Evolutionary conservation across 108 stramenopile species (phyloP), one percentile per base, ranked within the genome.

Genomic region (Aurantiochytrium sp.): DNA sequence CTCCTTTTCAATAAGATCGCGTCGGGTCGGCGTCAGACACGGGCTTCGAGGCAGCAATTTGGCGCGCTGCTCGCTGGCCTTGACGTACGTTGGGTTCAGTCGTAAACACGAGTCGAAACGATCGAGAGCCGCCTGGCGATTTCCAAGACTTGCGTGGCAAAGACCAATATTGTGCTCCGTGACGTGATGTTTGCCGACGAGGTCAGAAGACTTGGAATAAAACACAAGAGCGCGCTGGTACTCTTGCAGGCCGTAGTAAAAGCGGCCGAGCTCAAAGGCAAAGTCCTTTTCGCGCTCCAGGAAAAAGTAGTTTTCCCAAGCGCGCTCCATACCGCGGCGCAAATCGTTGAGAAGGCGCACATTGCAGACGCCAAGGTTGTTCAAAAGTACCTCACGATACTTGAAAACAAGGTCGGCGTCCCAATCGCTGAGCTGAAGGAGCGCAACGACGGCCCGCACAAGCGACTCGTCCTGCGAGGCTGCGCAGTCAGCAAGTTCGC

Each of bases 351-450:
- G 87, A 29, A 95, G 90, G 83, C 94, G 94, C 51, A 53, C 58
- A 5, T 89, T 90, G 45, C 90, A 88, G 8, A 87, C 72, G 0
- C 90, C 72, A 5, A 93, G 90, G 60, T 93, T 91, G 90, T 94
- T 93, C 21, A 95, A 88, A 35, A 95, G 94, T 6, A 64, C 72
- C 58, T 95, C 95, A 19, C 95, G 90, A 73, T 94, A 95, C 91
- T 95, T 95, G 88, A 93, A 95, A 88, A 95, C 94, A 49, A 95
- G 93, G 90, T 95, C 95, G 47, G 95, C 93, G 87, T 95, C 95
- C 94, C 94, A 95, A 71, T 95, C 92, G 29, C 93, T 88, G 58
- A 95, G 92, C 89, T 89, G 88, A 19, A 88, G 64, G 5, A 90
- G 14, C 18, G 90, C 21, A 5, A 88, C n/a, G 16, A 44, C 14